Evolutionary conservation across 805 yeast species (phyloP), one percentile per base, ranked within the genome.

Genomic region (Starmerella ratchasimensis): DNA sequence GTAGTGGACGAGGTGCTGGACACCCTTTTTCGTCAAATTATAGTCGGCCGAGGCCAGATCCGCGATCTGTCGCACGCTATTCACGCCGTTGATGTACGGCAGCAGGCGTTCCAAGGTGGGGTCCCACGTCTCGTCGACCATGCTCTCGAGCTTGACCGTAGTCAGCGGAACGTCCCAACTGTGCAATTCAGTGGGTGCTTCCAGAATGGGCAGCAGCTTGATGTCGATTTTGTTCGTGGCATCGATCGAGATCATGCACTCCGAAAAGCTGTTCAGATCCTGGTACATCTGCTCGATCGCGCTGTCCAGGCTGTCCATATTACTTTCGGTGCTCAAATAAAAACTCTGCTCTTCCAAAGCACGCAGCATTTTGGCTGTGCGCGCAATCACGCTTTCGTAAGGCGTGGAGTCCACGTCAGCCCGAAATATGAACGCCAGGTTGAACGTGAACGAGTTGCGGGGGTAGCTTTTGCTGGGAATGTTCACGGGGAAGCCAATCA

Each of bases 61-160:
- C 15, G 94, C 72, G 27, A 93, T 88, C 38, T 69, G 68, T 26
- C 73, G 66, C 15, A 90, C 73, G 5, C 90, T 80, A 55, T 88
- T 88, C 34, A 84, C 65, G 1, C 99, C 98, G 51, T 90, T 74
- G 34, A 90, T 82, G 47, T 66, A 79, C 0, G 95, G 94, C 9
- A 82, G 60, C 18, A 90, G 80, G 48, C 80, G 77, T 32, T 83
- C 64, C 90, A 90, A 79, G 2, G 97, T 88, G 1, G 96, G 96
- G 57, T 90, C 98, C 96, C 98, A 90, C 50, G 80, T 78, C 7
- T 80, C 78, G 57, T 90, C 98, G 30, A 82, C 76, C 44, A 90
- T 64, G 27, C 70, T 62, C 21, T 68, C 68, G 24, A 90, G 61
- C 36, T 75, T 74, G 1, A 90, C 94, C 0, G 88, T 76, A n/a